Evolutionary conservation across 208 protist genomes (phyloP), one percentile per base, ranked within the genome.

Genomic region (Trypanosoma scelopori): DNA sequence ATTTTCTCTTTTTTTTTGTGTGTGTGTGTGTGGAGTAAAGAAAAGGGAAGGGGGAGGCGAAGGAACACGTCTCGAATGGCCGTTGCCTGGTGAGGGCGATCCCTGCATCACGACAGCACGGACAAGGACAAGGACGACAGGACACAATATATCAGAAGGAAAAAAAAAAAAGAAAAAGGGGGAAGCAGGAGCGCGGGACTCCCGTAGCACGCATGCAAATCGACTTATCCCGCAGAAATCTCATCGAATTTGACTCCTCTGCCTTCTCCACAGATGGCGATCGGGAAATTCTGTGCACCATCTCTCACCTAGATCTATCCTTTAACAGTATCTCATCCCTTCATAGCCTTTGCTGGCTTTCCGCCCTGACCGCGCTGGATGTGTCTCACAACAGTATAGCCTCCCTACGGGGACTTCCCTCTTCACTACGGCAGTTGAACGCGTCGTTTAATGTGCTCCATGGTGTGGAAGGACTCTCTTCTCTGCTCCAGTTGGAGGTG

Each of bases 321-420:
- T 71, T 79, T 65, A 95, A 95, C 57, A 76, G 78, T 9, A 72
- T 95, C 43, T 69, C 53, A 32, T 80, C 74, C 6, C 61, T 92
- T 12, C 45, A 69, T 20, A 78, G 82, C 30, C 73, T 79, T 0
- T 74, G 80, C 20, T 81, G 76, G n/a, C 78, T 90, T 32, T 73
- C 63, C 53, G 69, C 46, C 0, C 61, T 95, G 42, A 67, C 62
- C 3, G 48, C 74, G 23, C 68, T 95, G 6, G 76, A 92, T 65
- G 64, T 89, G 47, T 89, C 89, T 11, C 82, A 95, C 72, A 95
- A 95, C 71, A 78, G 60, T 56, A 58, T 95, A 42, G 43, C 47
- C 35, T 81, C 82, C 0, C 71, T 95, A 50, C 66, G 56, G 42
- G 72, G 59, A 53, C 65, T 65, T 35, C 59, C 66, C 41, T 28